Percentiles rank a stretch among this genome's conserved stretches.
Evolutionary conservation across 106 monocot genomes (phyloP).

Genomic region (Platanthera guangdongensis): DNA sequence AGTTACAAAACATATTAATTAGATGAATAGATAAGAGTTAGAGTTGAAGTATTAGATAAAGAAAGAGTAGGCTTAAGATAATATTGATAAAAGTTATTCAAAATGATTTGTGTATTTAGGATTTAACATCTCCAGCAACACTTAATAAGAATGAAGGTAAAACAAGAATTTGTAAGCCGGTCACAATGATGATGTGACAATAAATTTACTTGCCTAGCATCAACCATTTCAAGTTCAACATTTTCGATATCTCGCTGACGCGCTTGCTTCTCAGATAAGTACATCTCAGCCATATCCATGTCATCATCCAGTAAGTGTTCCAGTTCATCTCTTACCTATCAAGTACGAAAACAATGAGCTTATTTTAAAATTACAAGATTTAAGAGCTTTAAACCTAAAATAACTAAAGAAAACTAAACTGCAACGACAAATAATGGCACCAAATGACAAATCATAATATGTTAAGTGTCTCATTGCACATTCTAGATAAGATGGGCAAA

Average conservation of each 20-base stretch:
- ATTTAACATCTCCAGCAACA: no score
- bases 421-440: background rate
- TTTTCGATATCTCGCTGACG: conserved; percentile 21
- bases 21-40: no score
- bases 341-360: background rate
- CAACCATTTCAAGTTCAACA: conserved; percentile 20
- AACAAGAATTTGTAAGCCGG: no score
- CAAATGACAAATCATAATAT: background rate
- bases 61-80: no score
- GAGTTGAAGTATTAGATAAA: no score
- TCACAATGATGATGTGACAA: background rate
- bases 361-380: background rate
- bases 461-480: background rate
- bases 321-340: conserved; percentile 57
- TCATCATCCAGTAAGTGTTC: conserved; percentile 67
- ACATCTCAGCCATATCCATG: conserved; percentile 83
- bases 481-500: background rate
- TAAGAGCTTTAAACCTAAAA: background rate
- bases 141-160: no score
- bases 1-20: no score
- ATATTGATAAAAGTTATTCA: no score
- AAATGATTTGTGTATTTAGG: no score
- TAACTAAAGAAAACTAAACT: background rate
- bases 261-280: conserved; percentile 45
- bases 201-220: conserved; percentile 27